A percentile compares a stretch with the other conserved stretches of the same genome.
Conservation (phyloP, 768 basidiomycete genomes). For the Boletus rubropictus region DNA sequence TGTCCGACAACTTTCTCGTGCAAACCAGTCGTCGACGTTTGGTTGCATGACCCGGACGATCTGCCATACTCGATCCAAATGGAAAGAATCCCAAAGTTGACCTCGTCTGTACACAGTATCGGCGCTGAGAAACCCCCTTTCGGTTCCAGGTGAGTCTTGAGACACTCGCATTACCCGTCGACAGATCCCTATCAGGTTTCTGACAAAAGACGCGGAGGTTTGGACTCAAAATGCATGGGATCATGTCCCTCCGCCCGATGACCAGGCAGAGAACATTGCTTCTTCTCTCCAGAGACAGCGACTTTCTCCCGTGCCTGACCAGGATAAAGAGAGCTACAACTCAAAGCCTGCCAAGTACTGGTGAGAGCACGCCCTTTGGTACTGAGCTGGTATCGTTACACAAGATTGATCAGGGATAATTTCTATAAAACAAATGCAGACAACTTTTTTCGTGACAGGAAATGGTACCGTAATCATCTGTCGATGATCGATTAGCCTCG, state of each 20-base stretch:
- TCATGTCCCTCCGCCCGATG: slow-evolving; percentile 77
- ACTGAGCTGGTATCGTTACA: slow-evolving; percentile 25
- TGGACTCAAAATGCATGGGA: slow-evolving; percentile 92
- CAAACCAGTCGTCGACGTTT: neutral
- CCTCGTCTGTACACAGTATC: slow-evolving; percentile 66
- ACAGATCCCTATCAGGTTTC: slow-evolving; percentile 43
- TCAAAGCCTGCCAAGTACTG: slow-evolving; percentile 69
- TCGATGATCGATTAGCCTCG: neutral
- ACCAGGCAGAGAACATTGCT: slow-evolving; percentile 70
- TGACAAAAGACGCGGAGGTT: slow-evolving; percentile 63
- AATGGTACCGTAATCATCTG: slow-evolving; percentile 49
- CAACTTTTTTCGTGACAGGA: slow-evolving; percentile 93
- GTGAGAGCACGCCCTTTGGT: slow-evolving; percentile 36
- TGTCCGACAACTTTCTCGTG: neutral
- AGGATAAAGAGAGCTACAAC: slow-evolving; percentile 68
- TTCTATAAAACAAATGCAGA: slow-evolving; percentile 83
- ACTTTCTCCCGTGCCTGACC: slow-evolving; percentile 61
- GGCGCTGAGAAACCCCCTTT: slow-evolving; percentile 55
- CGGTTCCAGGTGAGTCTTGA: slow-evolving; percentile 52
- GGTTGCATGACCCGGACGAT: neutral
- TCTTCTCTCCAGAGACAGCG: slow-evolving; percentile 68
- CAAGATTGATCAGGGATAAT: slow-evolving; percentile 62
- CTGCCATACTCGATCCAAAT: slow-evolving; percentile 4
- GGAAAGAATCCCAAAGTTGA: slow-evolving; percentile 29
- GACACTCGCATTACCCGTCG: neutral